A percentile compares a stretch with the other conserved stretches of the same genome.
Evolutionary conservation across 2,329 filamentous ascomycete genomes (phyloP).

Genomic region (Fusarium pilosicola): DNA sequence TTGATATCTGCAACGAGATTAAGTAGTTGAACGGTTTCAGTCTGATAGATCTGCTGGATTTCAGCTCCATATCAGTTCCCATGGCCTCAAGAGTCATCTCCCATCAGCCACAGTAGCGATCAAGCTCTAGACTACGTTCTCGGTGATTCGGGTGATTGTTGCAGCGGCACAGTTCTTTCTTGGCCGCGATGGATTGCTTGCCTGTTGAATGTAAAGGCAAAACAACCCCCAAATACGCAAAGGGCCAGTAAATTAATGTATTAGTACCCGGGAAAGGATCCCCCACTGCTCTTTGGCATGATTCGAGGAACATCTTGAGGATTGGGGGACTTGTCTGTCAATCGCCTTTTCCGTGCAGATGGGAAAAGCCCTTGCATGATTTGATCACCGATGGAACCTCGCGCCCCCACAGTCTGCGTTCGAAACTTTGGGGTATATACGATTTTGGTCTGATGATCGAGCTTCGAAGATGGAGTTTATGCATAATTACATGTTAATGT

Average conservation of each 20-base stretch:
- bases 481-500: not conserved
- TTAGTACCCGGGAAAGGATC: fast-evolving
- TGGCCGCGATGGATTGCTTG: fast-evolving
- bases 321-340: not conserved
- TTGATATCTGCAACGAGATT: not conserved
- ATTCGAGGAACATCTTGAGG: not conserved
- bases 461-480: not conserved
- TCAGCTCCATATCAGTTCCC: not conserved
- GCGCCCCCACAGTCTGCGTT: not conserved
- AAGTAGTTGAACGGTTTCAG: fast-evolving
- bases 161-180: not conserved
- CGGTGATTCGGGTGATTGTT: not conserved
- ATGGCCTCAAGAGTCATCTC: not conserved
- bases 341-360: not conserved
- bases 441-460: fast-evolving
- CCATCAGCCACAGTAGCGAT: not conserved
- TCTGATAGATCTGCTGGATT: fast-evolving
- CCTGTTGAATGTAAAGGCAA: too few relatives aligned
- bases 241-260: fast-evolving
- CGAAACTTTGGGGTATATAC: not conserved
- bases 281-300: fast-evolving
- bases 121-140: fast-evolving
- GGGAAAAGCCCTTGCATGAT: not conserved
- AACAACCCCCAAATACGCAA: not conserved
- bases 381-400: not conserved